Conservation (phyloP, 2,329 filamentous ascomycete genomes). For the Didymella keratinophila region DNA sequence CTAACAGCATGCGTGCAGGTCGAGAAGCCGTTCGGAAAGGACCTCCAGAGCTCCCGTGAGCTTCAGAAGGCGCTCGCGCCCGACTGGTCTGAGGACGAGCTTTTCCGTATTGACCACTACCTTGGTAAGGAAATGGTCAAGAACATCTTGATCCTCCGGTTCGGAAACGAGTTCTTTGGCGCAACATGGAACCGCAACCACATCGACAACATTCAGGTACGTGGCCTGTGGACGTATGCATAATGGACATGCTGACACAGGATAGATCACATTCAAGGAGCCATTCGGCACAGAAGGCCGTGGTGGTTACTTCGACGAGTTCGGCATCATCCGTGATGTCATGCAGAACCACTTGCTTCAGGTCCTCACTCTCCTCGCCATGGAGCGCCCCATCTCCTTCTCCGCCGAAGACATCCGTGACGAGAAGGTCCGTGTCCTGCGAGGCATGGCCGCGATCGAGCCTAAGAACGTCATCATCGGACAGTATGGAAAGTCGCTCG, state of each 20-base stretch:
- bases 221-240: constrained; percentile 4
- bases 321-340: constrained; percentile 98
- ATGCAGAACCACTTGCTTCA: constrained; percentile 99
- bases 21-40: constrained; percentile 99
- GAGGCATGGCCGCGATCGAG: constrained; percentile 92
- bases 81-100: constrained; percentile 98
- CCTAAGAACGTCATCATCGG: constrained; percentile 99
- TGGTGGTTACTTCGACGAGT: constrained; percentile 99
- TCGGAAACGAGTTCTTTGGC: constrained; percentile 98
- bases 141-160: constrained; percentile 97
- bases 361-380: constrained; percentile 92
- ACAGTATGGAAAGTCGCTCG: constrained; percentile 95
- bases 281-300: constrained; percentile 98
- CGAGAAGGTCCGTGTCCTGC: constrained; percentile 96
- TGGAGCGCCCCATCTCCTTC: constrained; percentile 98
- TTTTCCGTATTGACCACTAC: constrained; percentile 99
- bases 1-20: constrained; percentile 65
- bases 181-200: constrained; percentile 99
- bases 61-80: constrained; percentile 94
- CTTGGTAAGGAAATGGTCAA: constrained; percentile 99
- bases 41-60: constrained; percentile 90
- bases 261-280: constrained; percentile 94
- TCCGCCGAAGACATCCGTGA: constrained; percentile 98
- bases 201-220: constrained; percentile 93
- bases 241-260: constrained; percentile 21